These are phyloP conservation scores for Solanum peruvianum DNA, from an alignment of 257 asterid species.

Conservation along the genomic window DNA sequence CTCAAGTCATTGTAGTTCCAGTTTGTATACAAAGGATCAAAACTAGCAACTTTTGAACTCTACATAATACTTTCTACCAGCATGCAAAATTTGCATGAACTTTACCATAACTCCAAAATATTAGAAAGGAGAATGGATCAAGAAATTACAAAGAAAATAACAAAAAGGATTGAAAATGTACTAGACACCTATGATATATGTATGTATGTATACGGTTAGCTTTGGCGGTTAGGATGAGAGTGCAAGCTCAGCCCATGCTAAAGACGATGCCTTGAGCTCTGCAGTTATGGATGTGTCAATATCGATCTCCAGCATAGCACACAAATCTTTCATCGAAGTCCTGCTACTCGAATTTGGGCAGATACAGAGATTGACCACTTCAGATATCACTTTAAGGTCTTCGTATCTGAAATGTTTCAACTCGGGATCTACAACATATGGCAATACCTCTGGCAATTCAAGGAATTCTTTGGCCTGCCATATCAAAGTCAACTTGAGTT, in stretches of 20 bases:
- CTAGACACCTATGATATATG: constrained; percentile 13
- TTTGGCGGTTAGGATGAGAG: constrained; percentile 43
- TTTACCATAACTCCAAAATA: background rate
- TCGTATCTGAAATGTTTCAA: constrained; percentile 66
- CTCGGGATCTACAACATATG: constrained; percentile 68
- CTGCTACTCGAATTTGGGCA: constrained; percentile 35
- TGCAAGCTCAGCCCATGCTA: constrained; percentile 96
- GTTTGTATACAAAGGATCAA: constrained; percentile 20
- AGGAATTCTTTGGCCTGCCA: constrained; percentile 77
- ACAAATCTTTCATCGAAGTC: constrained; percentile 55
- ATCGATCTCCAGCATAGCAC: constrained; percentile 48
- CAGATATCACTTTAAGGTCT: constrained; percentile 63
- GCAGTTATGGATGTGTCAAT: constrained; percentile 67
- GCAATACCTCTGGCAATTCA: constrained; percentile 40
- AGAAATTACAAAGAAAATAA: background rate
- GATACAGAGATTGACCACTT: constrained; percentile 58
- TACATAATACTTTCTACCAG: constrained; percentile 1
- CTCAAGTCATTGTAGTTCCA: background rate
- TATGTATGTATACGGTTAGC: constrained; percentile 21
- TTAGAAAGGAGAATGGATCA: background rate
- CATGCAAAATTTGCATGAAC: constrained; percentile 21
- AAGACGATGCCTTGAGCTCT: constrained; percentile 62
- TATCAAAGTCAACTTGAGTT: background rate
- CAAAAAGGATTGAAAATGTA: background rate
- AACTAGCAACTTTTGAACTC: constrained; percentile 1